Evolutionary conservation across 306 rosid species (phyloP).

Genomic region (Cicer judaicum): DNA sequence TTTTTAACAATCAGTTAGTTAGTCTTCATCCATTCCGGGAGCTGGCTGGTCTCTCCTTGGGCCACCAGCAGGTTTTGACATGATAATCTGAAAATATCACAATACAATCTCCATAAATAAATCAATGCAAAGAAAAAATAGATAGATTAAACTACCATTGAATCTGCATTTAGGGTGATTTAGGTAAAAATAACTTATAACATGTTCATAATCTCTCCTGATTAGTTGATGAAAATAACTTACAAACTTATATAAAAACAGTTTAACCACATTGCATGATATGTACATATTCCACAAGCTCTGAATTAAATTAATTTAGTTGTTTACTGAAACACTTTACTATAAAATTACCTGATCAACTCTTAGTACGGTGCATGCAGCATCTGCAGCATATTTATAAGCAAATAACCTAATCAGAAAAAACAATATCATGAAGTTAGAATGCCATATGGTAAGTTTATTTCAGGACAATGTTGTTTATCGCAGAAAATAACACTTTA

Average conservation of each 20-base stretch:
- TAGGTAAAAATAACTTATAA: not conserved
- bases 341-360: conserved; percentile 80
- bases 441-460: not conserved
- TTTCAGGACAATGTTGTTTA: not conserved
- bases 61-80: conserved; percentile 96
- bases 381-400: conserved; percentile 92
- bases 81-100: conserved; percentile 68
- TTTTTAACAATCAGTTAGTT: not conserved
- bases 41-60: conserved; percentile 84
- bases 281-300: no score
- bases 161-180: not conserved
- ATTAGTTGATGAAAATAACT: not conserved
- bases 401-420: conserved; percentile 68
- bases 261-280: no score
- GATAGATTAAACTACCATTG: not conserved
- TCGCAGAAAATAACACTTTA: no score
- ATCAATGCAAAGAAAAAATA: not conserved
- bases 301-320: no score
- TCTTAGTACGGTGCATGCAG: conserved; percentile 91
- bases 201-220: no score
- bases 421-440: conserved; percentile 21
- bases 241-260: no score
- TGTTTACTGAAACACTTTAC: no score
- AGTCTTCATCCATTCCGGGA: conserved; percentile 78
- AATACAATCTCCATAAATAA: not conserved